Evolutionary conservation across 768 basidiomycete genomes (phyloP).

Genomic region (Xerocomellus dryophilus): DNA sequence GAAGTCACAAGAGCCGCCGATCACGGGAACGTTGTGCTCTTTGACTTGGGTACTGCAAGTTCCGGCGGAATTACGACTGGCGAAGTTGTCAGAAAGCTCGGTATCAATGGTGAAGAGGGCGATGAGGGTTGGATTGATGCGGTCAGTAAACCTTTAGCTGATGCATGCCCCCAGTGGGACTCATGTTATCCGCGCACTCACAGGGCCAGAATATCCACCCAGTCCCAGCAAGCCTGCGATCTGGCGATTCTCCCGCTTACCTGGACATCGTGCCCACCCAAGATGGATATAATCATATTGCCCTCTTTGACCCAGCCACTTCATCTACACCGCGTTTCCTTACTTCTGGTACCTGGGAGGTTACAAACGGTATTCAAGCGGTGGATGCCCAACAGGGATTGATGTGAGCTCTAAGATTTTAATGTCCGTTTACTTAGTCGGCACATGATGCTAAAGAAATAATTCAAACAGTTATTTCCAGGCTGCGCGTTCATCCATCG

Average conservation of each 20-base stretch:
- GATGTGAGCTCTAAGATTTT: constrained; percentile 54
- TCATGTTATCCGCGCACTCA: constrained; percentile 14
- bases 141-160: constrained; percentile 43
- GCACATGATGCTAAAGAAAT: constrained; percentile 22
- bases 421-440: constrained; percentile 29
- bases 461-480: constrained; percentile 71
- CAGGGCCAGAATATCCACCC: constrained; percentile 65
- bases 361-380: constrained; percentile 67
- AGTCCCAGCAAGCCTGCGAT: constrained; percentile 45
- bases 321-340: constrained; percentile 73
- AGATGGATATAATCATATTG: constrained; percentile 90
- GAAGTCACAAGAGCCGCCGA: constrained; percentile 85
- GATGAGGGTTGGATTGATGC: constrained; percentile 95
- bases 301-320: constrained; percentile 79
- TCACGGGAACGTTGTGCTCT: constrained; percentile 75
- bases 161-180: constrained; percentile 1
- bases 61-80: constrained; percentile 38
- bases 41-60: constrained; percentile 46
- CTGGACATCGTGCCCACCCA: constrained; percentile 83
- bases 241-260: constrained; percentile 59
- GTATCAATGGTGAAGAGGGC: constrained; percentile 78
- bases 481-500: constrained; percentile 79
- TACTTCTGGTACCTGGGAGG: constrained; percentile 89
- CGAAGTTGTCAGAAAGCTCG: constrained; percentile 70
- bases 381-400: constrained; percentile 65